These are phyloP conservation scores for Hirschioporus abietinus DNA, from an alignment of 768 basidiomycete species.

Conservation along the genomic window DNA sequence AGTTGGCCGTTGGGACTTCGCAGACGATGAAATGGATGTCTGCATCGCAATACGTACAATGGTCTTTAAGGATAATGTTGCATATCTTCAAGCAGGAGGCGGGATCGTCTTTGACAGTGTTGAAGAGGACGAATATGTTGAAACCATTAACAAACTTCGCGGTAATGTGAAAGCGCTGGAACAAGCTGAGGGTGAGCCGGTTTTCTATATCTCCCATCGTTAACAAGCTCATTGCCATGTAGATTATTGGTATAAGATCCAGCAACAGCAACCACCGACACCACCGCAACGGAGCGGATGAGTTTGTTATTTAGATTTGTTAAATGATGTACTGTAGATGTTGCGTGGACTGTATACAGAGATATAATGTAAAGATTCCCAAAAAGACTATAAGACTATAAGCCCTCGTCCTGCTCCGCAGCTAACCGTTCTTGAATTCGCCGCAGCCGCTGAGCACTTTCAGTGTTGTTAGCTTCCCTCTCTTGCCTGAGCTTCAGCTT, in stretches of 20 bases:
- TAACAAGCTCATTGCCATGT: slow-evolving; percentile 17
- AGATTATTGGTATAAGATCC: slow-evolving; percentile 72
- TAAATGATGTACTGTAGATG: neutral
- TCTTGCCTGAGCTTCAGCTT: neutral
- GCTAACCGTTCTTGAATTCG: neutral
- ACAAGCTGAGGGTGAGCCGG: slow-evolving; percentile 75
- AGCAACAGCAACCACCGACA: slow-evolving; percentile 35
- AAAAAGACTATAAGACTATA: neutral
- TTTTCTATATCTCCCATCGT: slow-evolving; percentile 1
- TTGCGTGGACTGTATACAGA: neutral
- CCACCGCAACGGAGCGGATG: slow-evolving; percentile 6
- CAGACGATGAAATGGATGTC: slow-evolving; percentile 91
- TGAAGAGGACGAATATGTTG: slow-evolving; percentile 95
- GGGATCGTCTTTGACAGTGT: slow-evolving; percentile 97
- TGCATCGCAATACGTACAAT: slow-evolving; percentile 99
- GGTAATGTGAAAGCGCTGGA: slow-evolving; percentile 84
- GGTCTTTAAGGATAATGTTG: slow-evolving; percentile 89
- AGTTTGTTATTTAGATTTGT: neutral
- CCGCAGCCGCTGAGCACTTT: neutral
- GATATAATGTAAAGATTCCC: neutral
- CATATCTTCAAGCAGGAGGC: slow-evolving; percentile 93
- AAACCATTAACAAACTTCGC: slow-evolving; percentile 92
- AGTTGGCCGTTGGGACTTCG: slow-evolving; percentile 97
- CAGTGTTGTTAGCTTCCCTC: neutral
- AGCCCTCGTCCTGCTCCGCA: neutral